Evolutionary conservation across 192 early-diverging fungal species (phyloP).

Genomic region (Chytriomyces confervae): DNA sequence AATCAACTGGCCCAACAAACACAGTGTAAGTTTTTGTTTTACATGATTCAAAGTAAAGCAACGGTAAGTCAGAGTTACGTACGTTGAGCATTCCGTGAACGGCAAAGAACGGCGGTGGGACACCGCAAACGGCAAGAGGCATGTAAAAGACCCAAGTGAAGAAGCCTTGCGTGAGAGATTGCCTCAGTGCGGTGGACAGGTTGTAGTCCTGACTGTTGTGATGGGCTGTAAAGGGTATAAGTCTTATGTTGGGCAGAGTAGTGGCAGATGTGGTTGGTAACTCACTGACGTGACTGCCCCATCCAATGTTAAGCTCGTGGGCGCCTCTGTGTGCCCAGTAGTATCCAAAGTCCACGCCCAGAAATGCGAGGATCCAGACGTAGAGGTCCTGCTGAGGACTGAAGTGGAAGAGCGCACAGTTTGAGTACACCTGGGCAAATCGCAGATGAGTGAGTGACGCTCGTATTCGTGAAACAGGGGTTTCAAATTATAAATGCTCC

Average conservation of each 20-base stretch:
- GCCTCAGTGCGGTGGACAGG: slow-evolving; percentile 61
- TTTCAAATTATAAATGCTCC: too few species aligned
- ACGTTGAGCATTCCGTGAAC: slow-evolving; percentile 60
- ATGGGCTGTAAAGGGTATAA: slow-evolving; percentile 38
- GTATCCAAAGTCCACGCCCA: slow-evolving; percentile 55
- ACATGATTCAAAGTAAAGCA: neutral
- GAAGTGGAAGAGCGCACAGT: slow-evolving; percentile 47
- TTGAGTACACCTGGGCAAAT: slow-evolving; percentile 36
- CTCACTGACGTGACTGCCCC: slow-evolving; percentile 58
- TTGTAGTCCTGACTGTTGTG: slow-evolving; percentile 63
- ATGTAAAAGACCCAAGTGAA: slow-evolving; percentile 61
- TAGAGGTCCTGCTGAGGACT: slow-evolving; percentile 49
- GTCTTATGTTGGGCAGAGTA: neutral
- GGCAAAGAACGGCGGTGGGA: slow-evolving; percentile 61
- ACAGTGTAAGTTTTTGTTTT: neutral
- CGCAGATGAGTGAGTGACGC: too few species aligned
- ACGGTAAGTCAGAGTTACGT: neutral
- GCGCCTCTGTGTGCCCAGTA: slow-evolving; percentile 63
- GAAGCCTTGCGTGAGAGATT: slow-evolving; percentile 57
- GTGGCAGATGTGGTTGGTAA: neutral
- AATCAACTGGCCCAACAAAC: slow-evolving; percentile 27
- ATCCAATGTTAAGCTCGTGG: slow-evolving; percentile 66
- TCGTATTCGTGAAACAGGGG: too few species aligned
- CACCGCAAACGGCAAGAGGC: slow-evolving; percentile 53
- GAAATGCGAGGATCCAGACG: slow-evolving; percentile 62